Percentiles rank a stretch among this genome's conserved stretches.
Evolutionary conservation across 2,329 filamentous ascomycete species (phyloP).

Genomic region (Phialemoniopsis sp.): DNA sequence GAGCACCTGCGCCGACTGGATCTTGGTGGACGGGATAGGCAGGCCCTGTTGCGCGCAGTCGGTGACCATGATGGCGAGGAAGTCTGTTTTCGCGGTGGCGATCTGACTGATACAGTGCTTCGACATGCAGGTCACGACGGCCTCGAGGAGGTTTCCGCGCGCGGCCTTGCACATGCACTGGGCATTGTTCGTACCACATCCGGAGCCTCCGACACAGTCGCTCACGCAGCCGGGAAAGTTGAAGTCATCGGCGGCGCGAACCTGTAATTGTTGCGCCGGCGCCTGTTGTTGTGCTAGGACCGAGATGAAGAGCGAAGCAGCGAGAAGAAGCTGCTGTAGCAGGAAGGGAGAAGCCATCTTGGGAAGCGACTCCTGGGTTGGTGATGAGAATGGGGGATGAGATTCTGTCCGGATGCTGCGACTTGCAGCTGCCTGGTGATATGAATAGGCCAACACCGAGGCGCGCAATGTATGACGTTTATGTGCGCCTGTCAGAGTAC

Average conservation of each 20-base stretch:
- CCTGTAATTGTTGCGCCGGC: not conserved
- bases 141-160: conserved; percentile 6
- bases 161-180: conserved; percentile 10
- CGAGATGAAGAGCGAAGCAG: conserved; percentile 1
- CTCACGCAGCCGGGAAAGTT: conserved; percentile 9
- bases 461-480: too few relatives aligned
- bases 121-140: conserved; percentile 9
- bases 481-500: too few relatives aligned
- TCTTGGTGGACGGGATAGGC: conserved; percentile 1
- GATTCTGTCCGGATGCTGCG: not conserved
- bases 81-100: conserved; percentile 6
- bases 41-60: conserved; percentile 5
- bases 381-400: not conserved
- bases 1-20: conserved; percentile 7
- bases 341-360: not conserved
- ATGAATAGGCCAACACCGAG: too few relatives aligned
- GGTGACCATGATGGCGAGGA: conserved; percentile 7
- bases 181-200: conserved; percentile 7
- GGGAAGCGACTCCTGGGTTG: not conserved
- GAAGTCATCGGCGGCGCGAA: not conserved
- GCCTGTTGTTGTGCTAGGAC: not conserved
- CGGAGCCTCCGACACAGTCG: conserved; percentile 7
- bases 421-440: too few relatives aligned
- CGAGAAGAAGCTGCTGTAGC: conserved; percentile 1
- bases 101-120: conserved; percentile 4